Evolutionary conservation across 2,329 filamentous ascomycete genomes (phyloP).

Genomic region (Fonsecaea multimorphosa): DNA sequence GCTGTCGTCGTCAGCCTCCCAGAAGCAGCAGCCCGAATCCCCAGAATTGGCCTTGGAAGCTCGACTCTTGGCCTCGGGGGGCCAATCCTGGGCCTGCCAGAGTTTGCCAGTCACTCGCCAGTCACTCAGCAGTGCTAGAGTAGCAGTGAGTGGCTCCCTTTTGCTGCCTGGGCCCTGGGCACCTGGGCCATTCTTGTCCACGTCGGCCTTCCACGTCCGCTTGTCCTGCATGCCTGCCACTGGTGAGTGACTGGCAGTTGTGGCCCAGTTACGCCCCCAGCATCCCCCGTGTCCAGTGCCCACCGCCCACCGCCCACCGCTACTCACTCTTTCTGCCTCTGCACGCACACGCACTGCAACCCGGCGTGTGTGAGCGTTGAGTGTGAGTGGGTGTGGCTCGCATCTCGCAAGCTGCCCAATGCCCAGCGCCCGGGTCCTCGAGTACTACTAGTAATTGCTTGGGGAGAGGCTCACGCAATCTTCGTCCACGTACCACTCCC

Average conservation of each 20-base stretch:
- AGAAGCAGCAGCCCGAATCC: conserved; percentile 13
- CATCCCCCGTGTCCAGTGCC: neutral
- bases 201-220: conserved; percentile 3
- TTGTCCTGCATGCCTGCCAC: neutral
- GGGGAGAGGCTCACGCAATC: conserved; percentile 20
- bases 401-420: neutral
- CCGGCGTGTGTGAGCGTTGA: too few relatives aligned
- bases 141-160: neutral
- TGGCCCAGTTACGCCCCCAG: too few relatives aligned
- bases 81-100: neutral
- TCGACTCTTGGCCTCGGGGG: neutral
- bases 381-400: neutral
- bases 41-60: neutral
- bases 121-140: too few relatives aligned
- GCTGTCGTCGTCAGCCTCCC: conserved; percentile 14
- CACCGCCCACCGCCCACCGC: conserved; percentile 2
- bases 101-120: too few relatives aligned
- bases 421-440: too few relatives aligned
- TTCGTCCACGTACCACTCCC: conserved; percentile 8
- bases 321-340: neutral
- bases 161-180: conserved; percentile 2
- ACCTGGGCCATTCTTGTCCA: conserved; percentile 3
- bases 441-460: conserved; percentile 2
- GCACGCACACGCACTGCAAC: neutral
- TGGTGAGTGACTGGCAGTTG: too few relatives aligned